These are phyloP conservation scores for Liquidambar formosana DNA, from an alignment of 164 flowering plant species.

Conservation along the genomic window DNA sequence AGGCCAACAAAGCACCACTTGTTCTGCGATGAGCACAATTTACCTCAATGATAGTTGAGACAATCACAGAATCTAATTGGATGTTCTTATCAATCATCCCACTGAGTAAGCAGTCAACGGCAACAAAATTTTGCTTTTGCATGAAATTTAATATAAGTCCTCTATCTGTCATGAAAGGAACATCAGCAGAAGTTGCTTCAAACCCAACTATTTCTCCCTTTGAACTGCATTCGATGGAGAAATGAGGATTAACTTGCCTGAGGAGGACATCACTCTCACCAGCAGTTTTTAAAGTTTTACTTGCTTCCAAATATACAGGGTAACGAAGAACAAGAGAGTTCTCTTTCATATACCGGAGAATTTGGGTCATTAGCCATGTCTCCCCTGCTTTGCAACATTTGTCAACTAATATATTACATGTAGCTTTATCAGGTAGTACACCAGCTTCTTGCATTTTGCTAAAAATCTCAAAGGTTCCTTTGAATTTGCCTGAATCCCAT, in stretches of 20 bases:
- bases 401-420: slow-evolving; percentile 80
- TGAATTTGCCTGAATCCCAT: slow-evolving; percentile 54
- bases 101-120: slow-evolving; percentile 51
- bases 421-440: slow-evolving; percentile 80
- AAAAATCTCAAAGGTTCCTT: slow-evolving; percentile 68
- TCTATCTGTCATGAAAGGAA: slow-evolving; percentile 30
- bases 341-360: slow-evolving; percentile 74
- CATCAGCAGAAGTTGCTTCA: slow-evolving; percentile 8
- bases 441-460: slow-evolving; percentile 88
- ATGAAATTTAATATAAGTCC: slow-evolving; percentile 43
- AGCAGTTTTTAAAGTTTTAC: slow-evolving; percentile 41
- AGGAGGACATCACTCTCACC: slow-evolving; percentile 65
- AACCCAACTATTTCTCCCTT: slow-evolving; percentile 17
- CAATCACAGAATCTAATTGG: slow-evolving; percentile 35
- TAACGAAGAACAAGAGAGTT: slow-evolving; percentile 65
- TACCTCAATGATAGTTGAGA: slow-evolving; percentile 50
- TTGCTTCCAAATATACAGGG: slow-evolving; percentile 67
- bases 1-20: slow-evolving; percentile 60
- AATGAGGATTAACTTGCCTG: slow-evolving; percentile 71
- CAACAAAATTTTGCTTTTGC: slow-evolving; percentile 50
- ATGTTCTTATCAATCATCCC: slow-evolving; percentile 32
- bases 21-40: slow-evolving; percentile 41
- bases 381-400: slow-evolving; percentile 62
- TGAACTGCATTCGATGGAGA: slow-evolving; percentile 25
- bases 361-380: slow-evolving; percentile 39